Conservation (phyloP, 345 rosid genomes). For the Durio zibethinus region DNA sequence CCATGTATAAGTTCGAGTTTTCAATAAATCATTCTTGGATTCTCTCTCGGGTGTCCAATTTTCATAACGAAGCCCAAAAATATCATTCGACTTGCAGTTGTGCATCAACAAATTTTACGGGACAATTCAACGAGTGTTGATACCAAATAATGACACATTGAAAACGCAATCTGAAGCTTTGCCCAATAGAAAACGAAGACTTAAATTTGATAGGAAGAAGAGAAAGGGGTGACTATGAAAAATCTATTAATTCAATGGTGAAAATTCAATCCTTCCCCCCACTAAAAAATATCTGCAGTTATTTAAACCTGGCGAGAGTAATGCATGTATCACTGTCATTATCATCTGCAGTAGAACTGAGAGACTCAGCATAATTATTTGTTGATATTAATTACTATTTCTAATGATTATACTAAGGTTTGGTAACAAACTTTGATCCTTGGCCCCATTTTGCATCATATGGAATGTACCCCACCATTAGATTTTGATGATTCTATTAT, state of each 20-base stretch:
- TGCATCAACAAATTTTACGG: not conserved
- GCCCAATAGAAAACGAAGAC: too few species aligned
- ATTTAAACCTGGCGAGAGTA: not conserved
- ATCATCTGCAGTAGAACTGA: constrained; percentile 4
- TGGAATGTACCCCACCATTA: constrained; percentile 3
- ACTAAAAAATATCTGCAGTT: not conserved
- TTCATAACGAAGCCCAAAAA: not conserved
- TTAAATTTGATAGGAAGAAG: too few species aligned
- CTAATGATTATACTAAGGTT: constrained; percentile 19
- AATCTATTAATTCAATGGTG: too few species aligned
- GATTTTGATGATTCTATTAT: constrained; percentile 3
- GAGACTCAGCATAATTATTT: not conserved
- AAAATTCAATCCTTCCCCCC: too few species aligned
- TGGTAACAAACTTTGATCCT: constrained; percentile 24
- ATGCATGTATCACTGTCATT: not conserved
- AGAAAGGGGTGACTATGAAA: too few species aligned
- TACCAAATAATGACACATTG: too few species aligned
- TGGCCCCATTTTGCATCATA: constrained; percentile 11
- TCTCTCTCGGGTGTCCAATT: too few species aligned
- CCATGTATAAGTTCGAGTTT: too few species aligned
- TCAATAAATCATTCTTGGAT: too few species aligned
- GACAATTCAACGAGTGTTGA: too few species aligned
- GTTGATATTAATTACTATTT: not conserved
- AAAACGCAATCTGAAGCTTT: too few species aligned
- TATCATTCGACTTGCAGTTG: not conserved